phyloP scores from a whole-genome alignment of 2,329 filamentous ascomycete species.

The Neofusicoccum umdonicola region DNA sequence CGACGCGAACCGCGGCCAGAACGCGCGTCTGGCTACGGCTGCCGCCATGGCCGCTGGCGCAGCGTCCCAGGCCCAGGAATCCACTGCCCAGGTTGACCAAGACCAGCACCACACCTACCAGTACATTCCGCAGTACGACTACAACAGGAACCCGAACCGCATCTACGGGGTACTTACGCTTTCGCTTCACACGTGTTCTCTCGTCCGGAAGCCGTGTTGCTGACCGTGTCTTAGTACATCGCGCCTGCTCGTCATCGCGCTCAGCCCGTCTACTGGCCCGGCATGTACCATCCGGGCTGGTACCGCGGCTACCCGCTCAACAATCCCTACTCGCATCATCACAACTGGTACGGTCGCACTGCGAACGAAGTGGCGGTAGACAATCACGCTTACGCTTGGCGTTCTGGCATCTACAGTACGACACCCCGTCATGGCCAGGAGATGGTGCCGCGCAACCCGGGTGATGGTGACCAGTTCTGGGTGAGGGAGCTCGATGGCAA shows the following conservation, averaged over 20 bases:
- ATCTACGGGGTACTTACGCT: not conserved
- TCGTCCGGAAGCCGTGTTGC: not conserved
- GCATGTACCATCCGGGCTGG: not conserved
- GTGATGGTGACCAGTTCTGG: conserved; percentile 28
- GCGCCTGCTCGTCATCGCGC: not conserved
- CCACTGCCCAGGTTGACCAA: not conserved
- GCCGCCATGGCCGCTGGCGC: not conserved
- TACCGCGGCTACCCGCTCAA: not conserved
- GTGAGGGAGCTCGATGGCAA: conserved; percentile 36
- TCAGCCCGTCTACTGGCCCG: not conserved
- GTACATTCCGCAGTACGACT: not conserved
- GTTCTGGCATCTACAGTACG: not conserved
- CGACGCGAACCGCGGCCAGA: not conserved
- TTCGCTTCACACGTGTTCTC: not conserved
- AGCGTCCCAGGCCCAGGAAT: not conserved
- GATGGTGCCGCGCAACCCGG: conserved; percentile 8
- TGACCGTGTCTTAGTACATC: not conserved
- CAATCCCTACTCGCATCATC: not conserved
- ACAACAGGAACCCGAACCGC: not conserved
- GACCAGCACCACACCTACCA: not conserved
- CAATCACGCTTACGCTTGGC: not conserved
- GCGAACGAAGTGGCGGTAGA: not conserved
- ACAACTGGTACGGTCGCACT: conserved; percentile 11
- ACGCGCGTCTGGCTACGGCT: not conserved
- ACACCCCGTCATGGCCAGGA: not conserved